Percentiles rank a stretch among this genome's conserved stretches.
These are phyloP conservation scores for Trichoderma gracile DNA, from an alignment of 2,329 filamentous ascomycete species.

Conservation along the genomic window DNA sequence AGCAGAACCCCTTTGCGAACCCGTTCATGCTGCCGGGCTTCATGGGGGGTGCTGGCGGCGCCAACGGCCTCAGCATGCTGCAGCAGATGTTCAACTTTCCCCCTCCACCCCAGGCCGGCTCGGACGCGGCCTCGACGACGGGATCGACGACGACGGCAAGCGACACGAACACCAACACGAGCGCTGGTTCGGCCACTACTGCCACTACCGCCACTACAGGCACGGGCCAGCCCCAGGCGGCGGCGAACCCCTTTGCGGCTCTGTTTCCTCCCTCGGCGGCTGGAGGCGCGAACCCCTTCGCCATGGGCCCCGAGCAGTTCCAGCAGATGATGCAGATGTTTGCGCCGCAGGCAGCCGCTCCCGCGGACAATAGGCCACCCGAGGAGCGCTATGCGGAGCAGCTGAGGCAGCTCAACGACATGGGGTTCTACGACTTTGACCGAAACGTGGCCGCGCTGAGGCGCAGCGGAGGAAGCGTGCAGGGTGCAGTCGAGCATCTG, in stretches of 20 bases:
- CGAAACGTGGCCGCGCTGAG: slow-evolving; percentile 85
- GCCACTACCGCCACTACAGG: slow-evolving; percentile 9
- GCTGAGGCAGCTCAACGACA: slow-evolving; percentile 90
- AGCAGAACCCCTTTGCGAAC: slow-evolving; percentile 48
- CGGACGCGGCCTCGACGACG: slow-evolving; percentile 28
- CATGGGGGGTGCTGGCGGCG: slow-evolving; percentile 30
- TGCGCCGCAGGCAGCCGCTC: slow-evolving; percentile 44
- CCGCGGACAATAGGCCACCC: slow-evolving; percentile 80
- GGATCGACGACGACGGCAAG: slow-evolving; percentile 29
- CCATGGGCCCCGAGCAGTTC: slow-evolving; percentile 56
- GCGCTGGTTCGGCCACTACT: too few relatives aligned
- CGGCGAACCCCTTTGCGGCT: slow-evolving; percentile 65
- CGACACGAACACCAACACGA: too few relatives aligned
- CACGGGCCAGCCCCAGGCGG: slow-evolving; percentile 38
- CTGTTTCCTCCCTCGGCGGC: slow-evolving; percentile 52
- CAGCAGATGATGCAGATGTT: slow-evolving; percentile 57
- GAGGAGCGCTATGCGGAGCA: slow-evolving; percentile 93
- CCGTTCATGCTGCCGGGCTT: slow-evolving; percentile 37
- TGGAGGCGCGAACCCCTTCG: slow-evolving; percentile 44
- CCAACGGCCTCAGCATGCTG: slow-evolving; percentile 27
- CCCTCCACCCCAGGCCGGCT: slow-evolving; percentile 2
- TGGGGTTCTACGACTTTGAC: slow-evolving; percentile 98
- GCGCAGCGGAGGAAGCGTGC: slow-evolving; percentile 87
- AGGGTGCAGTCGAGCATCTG: slow-evolving; percentile 82
- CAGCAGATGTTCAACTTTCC: slow-evolving; percentile 35